Evolutionary conservation across 257 asterid genomes (phyloP).

Genomic region (Primulina tabacum): DNA sequence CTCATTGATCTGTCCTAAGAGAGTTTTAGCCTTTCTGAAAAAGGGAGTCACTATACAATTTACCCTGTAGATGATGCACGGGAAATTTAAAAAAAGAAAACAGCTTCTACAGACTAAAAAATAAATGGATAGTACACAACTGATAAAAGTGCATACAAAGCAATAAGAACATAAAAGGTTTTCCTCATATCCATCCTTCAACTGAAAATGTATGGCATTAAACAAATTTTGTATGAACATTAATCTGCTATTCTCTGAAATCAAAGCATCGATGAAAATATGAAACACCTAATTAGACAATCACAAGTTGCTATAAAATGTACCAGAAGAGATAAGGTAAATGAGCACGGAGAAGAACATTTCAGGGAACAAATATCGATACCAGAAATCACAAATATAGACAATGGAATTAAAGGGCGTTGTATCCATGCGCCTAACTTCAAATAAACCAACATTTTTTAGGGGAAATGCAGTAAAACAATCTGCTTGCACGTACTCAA

Average conservation of each 20-base stretch:
- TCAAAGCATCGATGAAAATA: neutral
- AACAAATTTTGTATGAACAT: neutral
- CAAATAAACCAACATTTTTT: neutral
- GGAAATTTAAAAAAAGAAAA: too few species aligned
- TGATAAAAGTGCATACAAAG: too few species aligned
- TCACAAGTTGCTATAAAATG: too few species aligned
- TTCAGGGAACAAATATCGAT: neutral
- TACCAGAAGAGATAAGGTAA: neutral
- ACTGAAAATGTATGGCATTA: neutral
- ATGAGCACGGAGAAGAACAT: neutral
- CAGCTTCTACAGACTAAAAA: too few species aligned
- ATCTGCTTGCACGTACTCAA: neutral
- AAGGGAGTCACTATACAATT: too few species aligned
- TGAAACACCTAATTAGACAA: neutral
- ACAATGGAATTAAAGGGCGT: neutral
- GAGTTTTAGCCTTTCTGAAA: too few species aligned
- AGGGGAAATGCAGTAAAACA: neutral
- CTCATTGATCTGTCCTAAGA: too few species aligned
- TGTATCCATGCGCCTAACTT: neutral
- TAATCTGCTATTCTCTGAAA: neutral
- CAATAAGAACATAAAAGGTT: too few species aligned
- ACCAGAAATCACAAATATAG: neutral
- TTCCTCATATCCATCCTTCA: neutral
- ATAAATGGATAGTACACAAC: too few species aligned
- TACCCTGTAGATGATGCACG: too few species aligned